These are phyloP conservation scores for Suillus spraguei DNA, from an alignment of 768 basidiomycete species.

Conservation along the genomic window DNA sequence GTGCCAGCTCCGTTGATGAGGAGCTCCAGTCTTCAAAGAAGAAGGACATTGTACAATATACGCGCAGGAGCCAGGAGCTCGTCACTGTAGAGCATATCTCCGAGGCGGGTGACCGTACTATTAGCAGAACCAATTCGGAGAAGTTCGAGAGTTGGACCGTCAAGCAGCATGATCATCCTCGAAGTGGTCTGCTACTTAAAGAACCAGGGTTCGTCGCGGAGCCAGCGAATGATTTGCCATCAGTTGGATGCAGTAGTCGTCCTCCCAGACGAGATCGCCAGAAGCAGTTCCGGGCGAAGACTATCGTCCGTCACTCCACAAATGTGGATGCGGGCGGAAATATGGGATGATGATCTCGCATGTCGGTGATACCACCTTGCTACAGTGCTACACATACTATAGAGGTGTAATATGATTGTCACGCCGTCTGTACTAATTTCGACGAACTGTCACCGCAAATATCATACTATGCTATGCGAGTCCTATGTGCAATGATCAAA, in stretches of 20 bases:
- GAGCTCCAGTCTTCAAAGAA: neutral
- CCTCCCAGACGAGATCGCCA: neutral
- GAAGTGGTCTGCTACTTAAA: neutral
- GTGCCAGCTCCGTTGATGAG: neutral
- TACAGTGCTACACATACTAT: neutral
- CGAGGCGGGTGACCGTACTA: neutral
- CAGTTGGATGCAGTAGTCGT: neutral
- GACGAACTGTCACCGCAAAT: neutral
- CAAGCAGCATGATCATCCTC: neutral
- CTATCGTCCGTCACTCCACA: constrained; percentile 1
- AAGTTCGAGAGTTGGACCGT: neutral
- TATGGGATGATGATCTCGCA: neutral
- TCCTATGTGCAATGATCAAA: neutral
- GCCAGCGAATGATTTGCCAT: neutral
- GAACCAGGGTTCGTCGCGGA: neutral
- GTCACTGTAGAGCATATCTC: neutral
- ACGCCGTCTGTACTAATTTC: neutral
- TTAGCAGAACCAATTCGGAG: neutral
- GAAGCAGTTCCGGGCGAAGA: constrained; percentile 1
- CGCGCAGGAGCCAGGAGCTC: neutral
- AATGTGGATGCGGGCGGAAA: neutral
- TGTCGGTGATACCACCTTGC: neutral
- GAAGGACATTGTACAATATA: neutral
- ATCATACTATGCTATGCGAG: neutral
- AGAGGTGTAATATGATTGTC: neutral